Evolutionary conservation across 345 rosid species (phyloP).

Genomic region (Lumnitzera littorea): DNA sequence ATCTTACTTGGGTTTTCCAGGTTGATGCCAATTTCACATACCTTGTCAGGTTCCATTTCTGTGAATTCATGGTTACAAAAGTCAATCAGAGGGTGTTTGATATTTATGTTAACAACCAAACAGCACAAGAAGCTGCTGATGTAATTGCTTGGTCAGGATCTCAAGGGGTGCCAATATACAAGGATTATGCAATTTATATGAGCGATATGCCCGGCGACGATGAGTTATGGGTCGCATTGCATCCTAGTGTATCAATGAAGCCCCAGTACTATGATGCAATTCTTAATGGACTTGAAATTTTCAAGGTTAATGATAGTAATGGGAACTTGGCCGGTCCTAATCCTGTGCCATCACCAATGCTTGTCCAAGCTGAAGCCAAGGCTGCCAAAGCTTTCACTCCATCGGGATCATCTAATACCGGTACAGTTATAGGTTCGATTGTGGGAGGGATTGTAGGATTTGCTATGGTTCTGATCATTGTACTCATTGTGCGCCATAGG

Average conservation of each 20-base stretch:
- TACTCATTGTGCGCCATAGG: slow-evolving; percentile 13
- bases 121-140: slow-evolving; percentile 38
- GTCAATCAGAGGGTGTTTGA: slow-evolving; percentile 43
- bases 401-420: slow-evolving; percentile 2
- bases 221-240: slow-evolving; percentile 37
- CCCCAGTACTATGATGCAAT: slow-evolving; percentile 35
- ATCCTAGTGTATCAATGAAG: slow-evolving; percentile 21
- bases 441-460: slow-evolving; percentile 36
- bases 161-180: slow-evolving; percentile 30
- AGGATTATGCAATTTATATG: slow-evolving; percentile 39
- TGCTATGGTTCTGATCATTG: slow-evolving; percentile 20
- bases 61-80: slow-evolving; percentile 27
- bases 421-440: slow-evolving; percentile 20
- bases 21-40: slow-evolving; percentile 52
- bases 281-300: slow-evolving; percentile 52
- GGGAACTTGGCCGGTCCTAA: slow-evolving; percentile 44
- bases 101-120: slow-evolving; percentile 40
- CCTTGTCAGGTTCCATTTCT: slow-evolving; percentile 50
- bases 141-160: slow-evolving; percentile 39
- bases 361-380: slow-evolving; percentile 16
- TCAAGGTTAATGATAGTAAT: slow-evolving; percentile 34
- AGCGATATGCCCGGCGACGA: slow-evolving; percentile 16
- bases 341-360: slow-evolving; percentile 37
- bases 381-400: slow-evolving; percentile 6
- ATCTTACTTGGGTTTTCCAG: slow-evolving; percentile 52